Evolutionary conservation across 2,329 filamentous ascomycete species (phyloP).

Genomic region (Fusarium coicis): DNA sequence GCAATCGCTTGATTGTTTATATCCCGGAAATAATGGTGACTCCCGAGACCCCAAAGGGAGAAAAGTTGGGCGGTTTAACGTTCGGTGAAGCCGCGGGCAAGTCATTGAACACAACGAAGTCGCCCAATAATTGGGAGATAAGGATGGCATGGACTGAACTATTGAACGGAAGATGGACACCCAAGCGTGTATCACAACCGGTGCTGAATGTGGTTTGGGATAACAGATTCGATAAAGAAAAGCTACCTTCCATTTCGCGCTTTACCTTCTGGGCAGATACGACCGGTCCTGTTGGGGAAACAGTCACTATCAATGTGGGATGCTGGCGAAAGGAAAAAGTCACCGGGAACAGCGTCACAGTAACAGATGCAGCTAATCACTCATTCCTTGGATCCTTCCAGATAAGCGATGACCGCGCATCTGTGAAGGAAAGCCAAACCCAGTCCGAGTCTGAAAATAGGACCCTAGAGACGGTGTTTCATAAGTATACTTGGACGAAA

Average conservation of each 20-base stretch:
- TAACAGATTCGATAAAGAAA: background rate
- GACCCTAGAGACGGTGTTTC: background rate
- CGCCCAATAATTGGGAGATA: background rate
- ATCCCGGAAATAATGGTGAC: background rate
- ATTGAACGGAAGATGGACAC: background rate
- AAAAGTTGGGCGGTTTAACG: background rate
- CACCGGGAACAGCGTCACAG: rapidly evolving
- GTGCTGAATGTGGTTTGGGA: background rate
- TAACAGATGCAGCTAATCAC: background rate
- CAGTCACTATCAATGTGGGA: background rate
- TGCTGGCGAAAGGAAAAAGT: background rate
- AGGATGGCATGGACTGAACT: background rate
- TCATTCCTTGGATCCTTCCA: background rate
- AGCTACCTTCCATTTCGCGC: background rate
- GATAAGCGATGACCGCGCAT: background rate
- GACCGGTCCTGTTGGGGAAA: background rate
- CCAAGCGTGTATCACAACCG: background rate
- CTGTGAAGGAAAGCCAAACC: background rate
- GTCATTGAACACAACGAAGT: background rate
- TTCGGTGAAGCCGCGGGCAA: background rate
- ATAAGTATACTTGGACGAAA: background rate
- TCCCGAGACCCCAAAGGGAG: background rate
- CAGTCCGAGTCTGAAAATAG: background rate
- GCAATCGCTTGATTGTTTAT: background rate
- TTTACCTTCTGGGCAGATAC: background rate